Percentiles rank a stretch among this genome's conserved stretches.
phyloP scores from a whole-genome alignment of 78 protist species.

The Bigelowiella natans region DNA sequence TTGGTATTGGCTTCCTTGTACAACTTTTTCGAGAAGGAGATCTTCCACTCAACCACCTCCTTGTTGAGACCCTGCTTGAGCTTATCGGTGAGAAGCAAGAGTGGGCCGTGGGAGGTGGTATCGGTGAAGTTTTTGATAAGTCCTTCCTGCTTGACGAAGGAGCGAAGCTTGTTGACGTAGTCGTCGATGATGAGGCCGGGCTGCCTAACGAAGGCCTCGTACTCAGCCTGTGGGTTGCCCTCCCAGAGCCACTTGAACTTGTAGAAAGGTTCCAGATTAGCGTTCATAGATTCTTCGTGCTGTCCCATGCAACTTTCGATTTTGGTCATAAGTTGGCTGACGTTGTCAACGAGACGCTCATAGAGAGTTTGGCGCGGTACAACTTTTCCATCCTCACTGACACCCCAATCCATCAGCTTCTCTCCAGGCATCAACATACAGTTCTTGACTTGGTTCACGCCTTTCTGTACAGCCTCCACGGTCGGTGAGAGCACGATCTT shows the following conservation, averaged over 20 bases:
- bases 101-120: not conserved
- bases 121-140: not conserved
- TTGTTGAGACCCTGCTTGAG: not conserved
- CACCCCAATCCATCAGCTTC: slow-evolving; percentile 9
- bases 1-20: not conserved
- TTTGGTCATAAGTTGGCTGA: not conserved
- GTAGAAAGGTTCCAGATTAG: slow-evolving; percentile 15
- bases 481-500: not conserved
- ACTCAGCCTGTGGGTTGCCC: slow-evolving; percentile 19
- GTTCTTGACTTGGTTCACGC: not conserved
- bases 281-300: too few species aligned
- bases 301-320: not conserved
- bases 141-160: not conserved
- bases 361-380: not conserved
- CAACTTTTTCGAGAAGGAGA: not conserved
- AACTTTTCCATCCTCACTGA: slow-evolving; percentile 2
- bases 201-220: slow-evolving; percentile 4
- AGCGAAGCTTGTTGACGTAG: not conserved
- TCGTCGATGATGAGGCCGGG: not conserved
- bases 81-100: not conserved
- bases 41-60: not conserved
- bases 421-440: not conserved
- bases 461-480: not conserved
- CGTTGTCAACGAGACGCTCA: not conserved
- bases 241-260: slow-evolving; percentile 42